These are phyloP conservation scores for Nothophytophthora sp. DNA, from an alignment of 352 stramenopile genomes.

Conservation along the genomic window DNA sequence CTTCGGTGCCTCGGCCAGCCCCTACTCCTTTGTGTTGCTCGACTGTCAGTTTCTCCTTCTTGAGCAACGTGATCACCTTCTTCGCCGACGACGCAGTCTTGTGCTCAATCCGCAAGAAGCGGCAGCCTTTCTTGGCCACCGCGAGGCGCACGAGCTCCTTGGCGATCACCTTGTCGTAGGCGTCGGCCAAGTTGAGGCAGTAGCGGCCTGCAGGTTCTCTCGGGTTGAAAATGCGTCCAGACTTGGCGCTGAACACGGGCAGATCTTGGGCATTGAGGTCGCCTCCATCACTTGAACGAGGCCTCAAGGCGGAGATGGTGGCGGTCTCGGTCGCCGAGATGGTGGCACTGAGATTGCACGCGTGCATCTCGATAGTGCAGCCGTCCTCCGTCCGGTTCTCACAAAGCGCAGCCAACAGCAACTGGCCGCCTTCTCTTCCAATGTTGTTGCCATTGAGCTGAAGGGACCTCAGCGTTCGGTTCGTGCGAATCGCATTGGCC, in stretches of 20 bases:
- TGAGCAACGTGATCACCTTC: slow-evolving; percentile 42
- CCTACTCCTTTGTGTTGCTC: slow-evolving; percentile 26
- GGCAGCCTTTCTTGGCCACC: slow-evolving; percentile 69
- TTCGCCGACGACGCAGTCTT: slow-evolving; percentile 31
- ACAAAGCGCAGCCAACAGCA: slow-evolving; percentile 66
- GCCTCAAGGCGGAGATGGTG: slow-evolving; percentile 1
- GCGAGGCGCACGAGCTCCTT: slow-evolving; percentile 77
- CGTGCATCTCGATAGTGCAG: slow-evolving; percentile 60
- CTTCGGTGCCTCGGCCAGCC: slow-evolving; percentile 1
- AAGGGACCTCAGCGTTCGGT: slow-evolving; percentile 56
- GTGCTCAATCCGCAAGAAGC: slow-evolving; percentile 68
- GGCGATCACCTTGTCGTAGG: slow-evolving; percentile 82
- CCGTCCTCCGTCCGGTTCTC: slow-evolving; percentile 52
- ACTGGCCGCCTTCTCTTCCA: slow-evolving; percentile 64
- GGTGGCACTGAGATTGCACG: slow-evolving; percentile 55
- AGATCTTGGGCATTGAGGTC: slow-evolving; percentile 37
- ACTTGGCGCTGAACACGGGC: slow-evolving; percentile 46
- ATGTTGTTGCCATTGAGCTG: slow-evolving; percentile 82
- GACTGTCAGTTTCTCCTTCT: slow-evolving; percentile 44
- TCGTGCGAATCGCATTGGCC: slow-evolving; percentile 62
- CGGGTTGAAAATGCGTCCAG: slow-evolving; percentile 57
- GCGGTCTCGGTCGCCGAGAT: slow-evolving; percentile 13
- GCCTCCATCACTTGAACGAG: neutral
- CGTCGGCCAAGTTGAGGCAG: slow-evolving; percentile 55
- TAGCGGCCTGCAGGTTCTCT: slow-evolving; percentile 77